These are phyloP conservation scores for Pyrenochaeta sp. DNA, from an alignment of 2,329 filamentous ascomycete species.

Conservation along the genomic window DNA sequence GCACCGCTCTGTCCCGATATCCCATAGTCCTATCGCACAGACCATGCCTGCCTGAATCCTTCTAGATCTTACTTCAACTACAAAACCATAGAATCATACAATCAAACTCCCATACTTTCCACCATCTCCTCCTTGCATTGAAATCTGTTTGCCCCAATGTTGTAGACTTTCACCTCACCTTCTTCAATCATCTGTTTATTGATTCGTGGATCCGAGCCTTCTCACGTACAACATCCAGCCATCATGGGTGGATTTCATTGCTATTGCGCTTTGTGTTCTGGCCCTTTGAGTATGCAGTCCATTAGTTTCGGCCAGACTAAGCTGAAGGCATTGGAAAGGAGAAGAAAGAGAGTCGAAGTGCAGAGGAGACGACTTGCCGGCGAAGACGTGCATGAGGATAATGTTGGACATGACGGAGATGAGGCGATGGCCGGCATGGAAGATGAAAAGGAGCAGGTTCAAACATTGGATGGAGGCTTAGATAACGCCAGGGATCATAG, in stretches of 20 bases:
- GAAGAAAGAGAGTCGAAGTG: slow-evolving; percentile 7
- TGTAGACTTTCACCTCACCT: too few species aligned
- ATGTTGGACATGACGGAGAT: background rate
- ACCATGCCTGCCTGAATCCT: slow-evolving; percentile 5
- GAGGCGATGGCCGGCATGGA: slow-evolving; percentile 1
- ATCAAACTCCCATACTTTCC: too few species aligned
- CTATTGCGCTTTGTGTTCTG: slow-evolving; percentile 28
- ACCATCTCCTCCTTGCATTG: too few species aligned
- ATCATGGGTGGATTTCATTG: slow-evolving; percentile 28
- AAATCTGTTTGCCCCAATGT: too few species aligned
- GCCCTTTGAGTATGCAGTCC: slow-evolving; percentile 4
- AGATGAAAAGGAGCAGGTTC: background rate
- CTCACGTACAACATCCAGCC: background rate
- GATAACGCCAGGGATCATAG: background rate
- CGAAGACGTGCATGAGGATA: slow-evolving; percentile 9
- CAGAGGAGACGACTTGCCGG: slow-evolving; percentile 6
- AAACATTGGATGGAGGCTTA: background rate
- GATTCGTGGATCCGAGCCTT: too few species aligned
- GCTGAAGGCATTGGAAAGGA: slow-evolving; percentile 8
- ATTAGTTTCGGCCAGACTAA: slow-evolving; percentile 13
- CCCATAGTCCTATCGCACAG: slow-evolving; percentile 1
- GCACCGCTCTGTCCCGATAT: background rate
- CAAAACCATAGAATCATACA: too few species aligned
- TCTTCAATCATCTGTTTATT: too few species aligned
- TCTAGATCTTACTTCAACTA: background rate